Evolutionary conservation across 2,329 filamentous ascomycete species (phyloP), one percentile per base, ranked within the genome.

Genomic region (Claviceps capensis): DNA sequence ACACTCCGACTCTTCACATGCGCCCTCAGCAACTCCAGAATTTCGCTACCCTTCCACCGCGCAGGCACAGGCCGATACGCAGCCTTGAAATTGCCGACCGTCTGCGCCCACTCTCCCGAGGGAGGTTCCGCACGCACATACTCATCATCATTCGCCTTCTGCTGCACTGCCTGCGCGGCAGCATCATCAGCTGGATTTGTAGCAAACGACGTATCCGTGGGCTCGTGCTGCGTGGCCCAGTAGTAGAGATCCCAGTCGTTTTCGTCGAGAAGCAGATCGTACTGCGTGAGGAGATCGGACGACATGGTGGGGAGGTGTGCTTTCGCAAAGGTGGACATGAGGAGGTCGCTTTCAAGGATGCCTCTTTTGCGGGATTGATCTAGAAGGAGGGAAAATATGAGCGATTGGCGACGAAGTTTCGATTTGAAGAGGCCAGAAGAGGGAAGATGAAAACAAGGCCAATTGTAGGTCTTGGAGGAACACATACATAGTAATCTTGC

Each of bases 161-260:
- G 30, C 30, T 34, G 30, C 30, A 11, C 30, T 4, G 30, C 30
- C 30, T 34, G 30, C 30, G 30, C 30, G 30, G 30, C 30, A 11
- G 30, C 30, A 11, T 34, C 14, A 7, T 44, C 56, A 22, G 56
- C 37, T 47, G 66, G 63, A 61, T 66, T 61, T 57, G 71, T 66
- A 51, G 65, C 73, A 50, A 73, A 67, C 37, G 80, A 67, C 40
- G 80, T 57, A 56, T 67, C 66, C 48, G 73, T 67, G 36, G 81
- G 59, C 57, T 68, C 67, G 60, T 88, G 82, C 69, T 98, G 93
- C 16, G 93, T 98, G 3, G 87, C 88, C 93, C 93, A 98, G 77
- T 98, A 98, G 76, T 98, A 98, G 56, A 98, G 96, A 67, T 98
- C 93, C 93, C 93, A 98, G 73, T 98, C 93, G 69, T 98, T 98